phyloP scores from a whole-genome alignment of 2,329 filamentous ascomycete species.

The Xylariaceae sp. region DNA sequence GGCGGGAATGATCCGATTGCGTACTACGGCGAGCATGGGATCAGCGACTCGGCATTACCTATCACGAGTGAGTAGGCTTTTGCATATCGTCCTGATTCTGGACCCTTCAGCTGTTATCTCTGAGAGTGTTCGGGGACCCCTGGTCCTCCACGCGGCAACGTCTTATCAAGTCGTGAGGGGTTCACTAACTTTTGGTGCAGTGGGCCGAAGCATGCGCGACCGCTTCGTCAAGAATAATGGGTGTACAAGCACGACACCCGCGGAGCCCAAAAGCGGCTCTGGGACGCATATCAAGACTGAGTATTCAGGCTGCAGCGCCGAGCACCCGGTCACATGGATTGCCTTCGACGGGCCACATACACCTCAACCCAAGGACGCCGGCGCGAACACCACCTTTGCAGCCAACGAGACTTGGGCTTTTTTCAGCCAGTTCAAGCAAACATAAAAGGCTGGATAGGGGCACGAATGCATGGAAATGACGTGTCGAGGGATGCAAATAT shows the following conservation, averaged over 20 bases:
- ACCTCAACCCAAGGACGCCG: conserved; percentile 17
- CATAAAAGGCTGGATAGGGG: no score
- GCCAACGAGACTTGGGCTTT: conserved; percentile 28
- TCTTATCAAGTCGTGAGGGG: no score
- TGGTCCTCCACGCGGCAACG: no score
- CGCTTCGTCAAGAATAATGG: conserved; percentile 34
- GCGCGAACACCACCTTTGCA: conserved; percentile 10
- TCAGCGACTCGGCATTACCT: conserved; percentile 30
- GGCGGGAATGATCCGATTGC: conserved; percentile 31
- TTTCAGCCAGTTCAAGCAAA: conserved; percentile 20
- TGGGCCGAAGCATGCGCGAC: conserved; percentile 24
- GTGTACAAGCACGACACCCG: conserved; percentile 18
- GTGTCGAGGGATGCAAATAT: no score
- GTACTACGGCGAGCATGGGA: conserved; percentile 29
- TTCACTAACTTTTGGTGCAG: no score
- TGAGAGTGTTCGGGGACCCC: no score
- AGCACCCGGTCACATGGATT: conserved; percentile 30
- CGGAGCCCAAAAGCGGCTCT: conserved; percentile 18
- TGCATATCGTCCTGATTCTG: no score
- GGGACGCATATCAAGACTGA: conserved; percentile 14
- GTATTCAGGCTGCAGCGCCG: conserved; percentile 24
- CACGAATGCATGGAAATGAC: no score
- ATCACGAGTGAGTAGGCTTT: conserved; percentile 18
- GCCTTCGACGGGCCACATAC: conserved; percentile 28
- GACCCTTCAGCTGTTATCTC: no score